phyloP scores from a whole-genome alignment of 2,329 filamentous ascomycete genomes.

The Fusarium clavum region DNA sequence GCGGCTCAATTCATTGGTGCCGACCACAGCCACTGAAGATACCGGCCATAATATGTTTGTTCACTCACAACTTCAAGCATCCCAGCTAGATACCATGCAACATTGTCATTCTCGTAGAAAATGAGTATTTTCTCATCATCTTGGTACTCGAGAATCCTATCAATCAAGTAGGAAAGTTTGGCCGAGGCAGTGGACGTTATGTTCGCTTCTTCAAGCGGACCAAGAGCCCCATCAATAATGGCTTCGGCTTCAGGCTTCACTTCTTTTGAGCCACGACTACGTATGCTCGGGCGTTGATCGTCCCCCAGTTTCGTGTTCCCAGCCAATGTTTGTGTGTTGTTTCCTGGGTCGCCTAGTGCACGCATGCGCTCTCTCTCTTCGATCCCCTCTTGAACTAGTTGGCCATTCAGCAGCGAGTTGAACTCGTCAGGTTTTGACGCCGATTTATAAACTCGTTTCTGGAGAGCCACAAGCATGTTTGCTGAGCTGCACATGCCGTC shows the following conservation, averaged over 20 bases:
- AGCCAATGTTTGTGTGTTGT: constrained; percentile 48
- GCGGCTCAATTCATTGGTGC: too few species aligned
- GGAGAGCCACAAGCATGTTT: constrained; percentile 63
- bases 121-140: constrained; percentile 85
- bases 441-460: constrained; percentile 63
- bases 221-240: constrained; percentile 44
- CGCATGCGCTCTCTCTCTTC: constrained; percentile 52
- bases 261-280: constrained; percentile 47
- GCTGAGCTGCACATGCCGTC: constrained; percentile 63
- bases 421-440: constrained; percentile 58
- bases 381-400: constrained; percentile 56
- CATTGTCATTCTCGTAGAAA: constrained; percentile 91
- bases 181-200: constrained; percentile 85
- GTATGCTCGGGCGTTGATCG: constrained; percentile 50
- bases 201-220: constrained; percentile 67
- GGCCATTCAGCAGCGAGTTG: constrained; percentile 61
- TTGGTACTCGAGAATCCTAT: constrained; percentile 76
- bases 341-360: constrained; percentile 14
- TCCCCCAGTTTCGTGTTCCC: constrained; percentile 59
- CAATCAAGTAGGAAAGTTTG: constrained; percentile 87
- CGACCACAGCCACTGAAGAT: too few species aligned
- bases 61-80: constrained; percentile 76
- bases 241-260: constrained; percentile 38
- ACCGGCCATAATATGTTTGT: neutral
- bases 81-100: constrained; percentile 86